Percentiles rank a stretch among this genome's conserved stretches.
Evolutionary conservation across 345 rosid species (phyloP).

Genomic region (Dipteronia sinensis): DNA sequence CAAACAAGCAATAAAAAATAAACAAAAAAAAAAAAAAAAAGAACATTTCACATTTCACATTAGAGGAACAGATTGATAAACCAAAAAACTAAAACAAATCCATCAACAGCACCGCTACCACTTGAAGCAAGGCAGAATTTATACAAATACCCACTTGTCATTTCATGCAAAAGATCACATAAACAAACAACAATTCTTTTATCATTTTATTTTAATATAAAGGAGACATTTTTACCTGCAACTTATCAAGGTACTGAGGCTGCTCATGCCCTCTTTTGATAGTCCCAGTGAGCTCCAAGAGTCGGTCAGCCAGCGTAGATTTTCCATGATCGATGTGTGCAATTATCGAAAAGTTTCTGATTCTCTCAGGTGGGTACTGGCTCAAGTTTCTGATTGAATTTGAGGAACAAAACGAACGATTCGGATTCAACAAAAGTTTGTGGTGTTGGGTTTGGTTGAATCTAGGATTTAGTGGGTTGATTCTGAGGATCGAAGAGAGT

Average conservation of each 20-base stretch:
- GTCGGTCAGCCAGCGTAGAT: constrained; percentile 92
- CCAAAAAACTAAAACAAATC: no score
- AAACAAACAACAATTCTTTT: not conserved
- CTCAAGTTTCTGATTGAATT: no score
- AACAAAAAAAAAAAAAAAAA: no score
- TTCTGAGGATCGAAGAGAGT: constrained; percentile 20
- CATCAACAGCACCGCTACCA: no score
- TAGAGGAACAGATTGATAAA: no score
- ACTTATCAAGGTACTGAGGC: constrained; percentile 95
- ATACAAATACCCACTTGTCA: not conserved
- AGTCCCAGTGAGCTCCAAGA: constrained; percentile 97
- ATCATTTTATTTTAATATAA: not conserved
- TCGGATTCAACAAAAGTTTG: constrained; percentile 20
- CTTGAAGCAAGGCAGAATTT: not conserved
- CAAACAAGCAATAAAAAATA: no score
- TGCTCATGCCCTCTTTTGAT: constrained; percentile 69
- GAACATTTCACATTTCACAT: no score
- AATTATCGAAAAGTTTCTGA: constrained; percentile 91
- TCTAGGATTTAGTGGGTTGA: no score
- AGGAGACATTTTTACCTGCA: constrained; percentile 55
- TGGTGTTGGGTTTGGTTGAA: not conserved
- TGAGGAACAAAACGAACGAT: constrained; percentile 47
- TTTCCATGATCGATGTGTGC: constrained; percentile 97
- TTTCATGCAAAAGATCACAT: not conserved
- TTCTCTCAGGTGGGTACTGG: constrained; percentile 71